Base-by-base conservation (phyloP, 192 early-diverging fungal species). In the Lunasporangiospora selenospora region DNA sequence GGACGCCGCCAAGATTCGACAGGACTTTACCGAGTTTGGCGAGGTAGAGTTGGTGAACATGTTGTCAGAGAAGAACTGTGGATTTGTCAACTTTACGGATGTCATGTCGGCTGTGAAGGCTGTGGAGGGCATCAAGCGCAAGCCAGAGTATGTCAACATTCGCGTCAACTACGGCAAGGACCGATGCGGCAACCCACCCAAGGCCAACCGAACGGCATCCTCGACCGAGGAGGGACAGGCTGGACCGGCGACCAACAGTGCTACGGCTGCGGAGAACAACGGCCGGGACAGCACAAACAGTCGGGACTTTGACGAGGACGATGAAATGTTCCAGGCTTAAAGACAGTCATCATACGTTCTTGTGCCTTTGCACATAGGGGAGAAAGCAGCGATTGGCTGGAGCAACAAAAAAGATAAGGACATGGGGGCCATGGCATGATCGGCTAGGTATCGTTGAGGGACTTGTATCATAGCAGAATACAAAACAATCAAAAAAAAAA, bases 41-140 rank as follows among this genome's bases (percentile, higher is more conserved):
- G 92, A 95, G 49, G 89, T 95, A 42, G 94, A 96, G 65, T 50
- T 92, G 45, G 83, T 96, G 49, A 92, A 95, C 79, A 88, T 92
- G 10, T 75, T 95, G 13, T 77, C 76, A 48, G 92, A 94, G 36
- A 95, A 94, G 62, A 90, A 84, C 53, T 92, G 91, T 62, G 92
- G 82, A 1, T 96, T 96, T 75, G 90, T 96, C 58, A 92, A 90
- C 75, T 95, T 92, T 67, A 89, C 88, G 13, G 88, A 91, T 46
- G 89, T 96, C 51, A 45, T 75, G 2, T 82, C 70, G 18, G 93
- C 94, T 12, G 82, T 96, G 33, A 85, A 83, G 43, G 94, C 92
- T 21, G 89, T 93, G n/a, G 89, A 93, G 21, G 77, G 75, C 7
- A 87, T 91, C 36, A 80, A 81, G 32, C 29, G 44, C 11, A 81